Conservation (phyloP, 805 yeast species). For the Maudiozyma barnettii region DNA sequence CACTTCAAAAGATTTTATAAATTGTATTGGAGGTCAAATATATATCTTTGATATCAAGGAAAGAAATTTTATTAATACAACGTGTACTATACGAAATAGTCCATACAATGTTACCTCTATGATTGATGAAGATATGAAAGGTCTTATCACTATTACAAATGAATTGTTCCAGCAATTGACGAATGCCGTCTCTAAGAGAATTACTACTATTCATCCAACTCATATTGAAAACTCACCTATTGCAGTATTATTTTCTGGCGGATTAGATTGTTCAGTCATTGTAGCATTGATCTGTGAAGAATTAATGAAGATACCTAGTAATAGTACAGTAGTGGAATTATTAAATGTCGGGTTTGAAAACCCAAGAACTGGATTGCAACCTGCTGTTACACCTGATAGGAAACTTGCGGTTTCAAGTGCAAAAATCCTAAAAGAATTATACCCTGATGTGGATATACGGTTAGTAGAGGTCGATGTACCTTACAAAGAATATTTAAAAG, state of each 20-base stretch:
- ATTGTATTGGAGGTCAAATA: constrained; percentile 47
- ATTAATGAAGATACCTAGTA: constrained; percentile 12
- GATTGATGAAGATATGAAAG: neutral
- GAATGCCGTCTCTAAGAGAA: constrained; percentile 39
- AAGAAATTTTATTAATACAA: neutral
- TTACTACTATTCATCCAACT: constrained; percentile 52
- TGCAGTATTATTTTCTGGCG: constrained; percentile 83
- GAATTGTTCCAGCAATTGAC: constrained; percentile 27
- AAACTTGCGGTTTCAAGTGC: constrained; percentile 59
- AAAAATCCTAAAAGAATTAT: constrained; percentile 38
- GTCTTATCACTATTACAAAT: constrained; percentile 7
- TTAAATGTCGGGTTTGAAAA: constrained; percentile 89
- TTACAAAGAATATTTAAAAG: constrained; percentile 51
- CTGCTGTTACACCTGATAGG: constrained; percentile 79
- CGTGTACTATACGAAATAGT: neutral
- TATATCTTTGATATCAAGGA: constrained; percentile 33
- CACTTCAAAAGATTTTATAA: constrained; percentile 30
- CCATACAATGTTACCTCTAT: neutral
- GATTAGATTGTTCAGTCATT: constrained; percentile 81
- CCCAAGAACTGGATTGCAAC: constrained; percentile 56
- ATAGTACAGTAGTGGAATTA: constrained; percentile 46
- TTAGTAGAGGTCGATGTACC: constrained; percentile 66
- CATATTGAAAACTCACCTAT: constrained; percentile 33
- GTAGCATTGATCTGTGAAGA: constrained; percentile 41
- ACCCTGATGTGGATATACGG: constrained; percentile 33